Conservation (phyloP, 805 yeast genomes). For the Cyberlindnera japonica region DNA sequence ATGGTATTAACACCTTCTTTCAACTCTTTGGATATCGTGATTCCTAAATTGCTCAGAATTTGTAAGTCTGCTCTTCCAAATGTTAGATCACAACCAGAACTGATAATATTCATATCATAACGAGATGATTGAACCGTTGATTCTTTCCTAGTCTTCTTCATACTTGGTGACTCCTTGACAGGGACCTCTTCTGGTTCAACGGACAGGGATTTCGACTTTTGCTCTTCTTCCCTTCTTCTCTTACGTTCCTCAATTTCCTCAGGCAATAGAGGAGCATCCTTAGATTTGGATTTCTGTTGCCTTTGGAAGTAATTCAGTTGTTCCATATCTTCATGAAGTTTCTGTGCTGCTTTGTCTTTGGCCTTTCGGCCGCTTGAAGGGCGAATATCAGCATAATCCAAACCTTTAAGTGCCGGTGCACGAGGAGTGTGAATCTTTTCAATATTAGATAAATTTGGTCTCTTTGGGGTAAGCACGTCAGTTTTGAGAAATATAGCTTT, state of each 20-base stretch:
- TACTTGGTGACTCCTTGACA: slow-evolving; percentile 11
- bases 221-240: slow-evolving; percentile 29
- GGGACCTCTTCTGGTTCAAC: slow-evolving; percentile 11
- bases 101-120: slow-evolving; percentile 43
- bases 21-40: slow-evolving; percentile 39
- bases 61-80: slow-evolving; percentile 41
- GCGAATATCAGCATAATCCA: slow-evolving; percentile 4
- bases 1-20: slow-evolving; percentile 41
- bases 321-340: slow-evolving; percentile 64
- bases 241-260: slow-evolving; percentile 35
- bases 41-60: slow-evolving; percentile 50
- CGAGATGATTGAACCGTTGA: slow-evolving; percentile 5
- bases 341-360: slow-evolving; percentile 59
- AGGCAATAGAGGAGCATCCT: slow-evolving; percentile 36
- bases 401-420: slow-evolving; percentile 12
- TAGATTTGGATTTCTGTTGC: slow-evolving; percentile 39
- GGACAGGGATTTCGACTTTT: slow-evolving; percentile 13
- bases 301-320: slow-evolving; percentile 63
- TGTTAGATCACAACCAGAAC: slow-evolving; percentile 62
- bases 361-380: slow-evolving; percentile 48
- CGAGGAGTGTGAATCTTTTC: slow-evolving; percentile 1
- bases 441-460: slow-evolving; percentile 2
- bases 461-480: slow-evolving; percentile 6
- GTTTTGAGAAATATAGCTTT: slow-evolving; percentile 4
- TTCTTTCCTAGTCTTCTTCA: slow-evolving; percentile 18